These are phyloP conservation scores for Terana coerulea DNA, from an alignment of 768 basidiomycete species.

Conservation along the genomic window DNA sequence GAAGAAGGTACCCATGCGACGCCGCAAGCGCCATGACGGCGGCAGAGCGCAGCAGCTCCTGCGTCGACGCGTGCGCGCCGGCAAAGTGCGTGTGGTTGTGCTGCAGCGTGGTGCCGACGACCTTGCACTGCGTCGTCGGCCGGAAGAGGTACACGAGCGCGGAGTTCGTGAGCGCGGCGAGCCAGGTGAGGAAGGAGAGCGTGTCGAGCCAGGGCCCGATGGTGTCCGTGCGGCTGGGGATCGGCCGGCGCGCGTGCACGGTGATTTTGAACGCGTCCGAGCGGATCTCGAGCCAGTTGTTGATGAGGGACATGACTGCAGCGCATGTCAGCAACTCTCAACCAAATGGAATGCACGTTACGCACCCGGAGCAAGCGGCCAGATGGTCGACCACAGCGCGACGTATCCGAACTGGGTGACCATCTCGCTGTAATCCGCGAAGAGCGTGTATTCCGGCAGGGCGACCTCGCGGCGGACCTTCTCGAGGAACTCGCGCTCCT, in stretches of 20 bases:
- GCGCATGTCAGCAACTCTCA: background rate
- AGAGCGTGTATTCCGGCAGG: slow-evolving; percentile 77
- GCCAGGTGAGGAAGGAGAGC: slow-evolving; percentile 85
- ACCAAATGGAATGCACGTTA: background rate
- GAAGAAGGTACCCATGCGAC: slow-evolving; percentile 80
- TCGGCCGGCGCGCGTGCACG: slow-evolving; percentile 76
- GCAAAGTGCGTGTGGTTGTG: slow-evolving; percentile 19
- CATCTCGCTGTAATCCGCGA: slow-evolving; percentile 95
- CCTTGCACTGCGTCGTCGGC: slow-evolving; percentile 33
- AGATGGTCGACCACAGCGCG: slow-evolving; percentile 88
- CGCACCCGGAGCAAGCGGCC: slow-evolving; percentile 81
- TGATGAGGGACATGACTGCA: slow-evolving; percentile 76
- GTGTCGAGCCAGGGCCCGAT: slow-evolving; percentile 95
- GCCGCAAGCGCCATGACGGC: slow-evolving; percentile 65
- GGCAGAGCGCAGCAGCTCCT: slow-evolving; percentile 27
- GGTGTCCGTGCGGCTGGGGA: slow-evolving; percentile 83
- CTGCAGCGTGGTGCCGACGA: slow-evolving; percentile 24
- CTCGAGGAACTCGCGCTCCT: slow-evolving; percentile 79
- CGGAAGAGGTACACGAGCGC: slow-evolving; percentile 91
- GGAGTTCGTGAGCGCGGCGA: slow-evolving; percentile 82
- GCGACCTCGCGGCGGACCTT: slow-evolving; percentile 71
- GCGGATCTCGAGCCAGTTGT: slow-evolving; percentile 89
- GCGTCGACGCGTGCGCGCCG: slow-evolving; percentile 9
- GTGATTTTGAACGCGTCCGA: slow-evolving; percentile 96
- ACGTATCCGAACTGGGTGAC: slow-evolving; percentile 94